Conservation (phyloP, 805 yeast species). For the Saturnispora zaruensis region DNA sequence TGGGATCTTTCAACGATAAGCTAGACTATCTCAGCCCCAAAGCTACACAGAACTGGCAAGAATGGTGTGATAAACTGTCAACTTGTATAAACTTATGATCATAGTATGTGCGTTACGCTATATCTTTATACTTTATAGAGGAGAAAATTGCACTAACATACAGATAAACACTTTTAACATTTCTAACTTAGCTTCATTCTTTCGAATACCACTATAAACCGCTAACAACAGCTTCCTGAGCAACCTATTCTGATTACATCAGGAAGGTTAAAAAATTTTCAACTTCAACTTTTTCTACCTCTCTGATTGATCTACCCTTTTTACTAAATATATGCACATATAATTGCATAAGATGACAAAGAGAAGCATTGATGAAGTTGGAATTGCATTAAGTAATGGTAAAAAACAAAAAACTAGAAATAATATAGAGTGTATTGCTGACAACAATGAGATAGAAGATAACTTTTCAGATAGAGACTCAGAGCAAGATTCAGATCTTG, state of each 20-base stretch:
- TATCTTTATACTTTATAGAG: background rate
- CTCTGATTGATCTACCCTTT: background rate
- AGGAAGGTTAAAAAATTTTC: background rate
- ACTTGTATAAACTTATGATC: background rate
- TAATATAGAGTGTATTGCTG: background rate
- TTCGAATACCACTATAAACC: too few relatives aligned
- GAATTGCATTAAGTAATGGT: background rate
- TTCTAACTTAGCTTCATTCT: too few relatives aligned
- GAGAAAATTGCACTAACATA: too few relatives aligned
- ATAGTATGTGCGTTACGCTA: background rate
- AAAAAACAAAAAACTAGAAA: background rate
- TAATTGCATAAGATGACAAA: background rate
- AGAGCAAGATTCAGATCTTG: background rate
- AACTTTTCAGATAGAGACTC: background rate
- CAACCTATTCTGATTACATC: background rate
- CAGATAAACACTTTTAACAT: background rate
- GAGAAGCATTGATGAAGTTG: slow-evolving; percentile 2
- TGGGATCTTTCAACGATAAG: slow-evolving; percentile 8
- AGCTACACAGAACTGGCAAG: background rate
- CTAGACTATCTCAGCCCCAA: slow-evolving; percentile 4
- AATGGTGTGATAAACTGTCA: slow-evolving; percentile 3
- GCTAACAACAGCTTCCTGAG: slow-evolving; percentile 1
- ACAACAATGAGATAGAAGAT: background rate
- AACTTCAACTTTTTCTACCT: background rate
- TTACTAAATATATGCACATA: background rate